Conservation (phyloP, 2,329 filamentous ascomycete species). For the Talaromyces pinophilus region DNA sequence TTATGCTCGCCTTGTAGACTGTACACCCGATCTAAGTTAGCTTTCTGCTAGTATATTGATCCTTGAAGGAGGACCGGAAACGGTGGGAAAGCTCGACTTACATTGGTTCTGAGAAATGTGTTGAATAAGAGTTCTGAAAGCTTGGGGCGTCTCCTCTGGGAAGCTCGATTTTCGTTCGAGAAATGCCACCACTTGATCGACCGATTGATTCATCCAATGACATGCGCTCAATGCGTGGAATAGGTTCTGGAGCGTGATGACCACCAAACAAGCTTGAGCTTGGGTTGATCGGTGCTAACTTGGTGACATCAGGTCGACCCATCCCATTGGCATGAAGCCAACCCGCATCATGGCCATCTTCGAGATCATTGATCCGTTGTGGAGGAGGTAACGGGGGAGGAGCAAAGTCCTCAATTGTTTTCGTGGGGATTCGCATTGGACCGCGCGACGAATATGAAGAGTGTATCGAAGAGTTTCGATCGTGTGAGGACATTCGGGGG, state of each 20-base stretch:
- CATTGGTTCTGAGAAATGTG: slow-evolving; percentile 35
- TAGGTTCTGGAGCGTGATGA: slow-evolving; percentile 40
- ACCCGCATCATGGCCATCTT: slow-evolving; percentile 60
- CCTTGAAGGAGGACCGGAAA: background rate
- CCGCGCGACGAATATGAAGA: slow-evolving; percentile 46
- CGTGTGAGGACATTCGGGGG: slow-evolving; percentile 41
- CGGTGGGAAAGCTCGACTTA: slow-evolving; percentile 29
- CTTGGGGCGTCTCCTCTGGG: slow-evolving; percentile 35
- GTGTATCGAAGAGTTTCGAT: slow-evolving; percentile 29
- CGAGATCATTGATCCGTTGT: slow-evolving; percentile 59
- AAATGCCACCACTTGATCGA: slow-evolving; percentile 32
- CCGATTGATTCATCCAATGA: slow-evolving; percentile 40
- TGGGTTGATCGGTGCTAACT: slow-evolving; percentile 50
- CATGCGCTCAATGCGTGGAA: slow-evolving; percentile 40
- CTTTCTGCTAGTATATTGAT: background rate
- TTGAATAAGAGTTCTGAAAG: slow-evolving; percentile 37
- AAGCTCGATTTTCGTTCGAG: slow-evolving; percentile 32
- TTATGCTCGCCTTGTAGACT: slow-evolving; percentile 62
- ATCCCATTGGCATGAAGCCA: slow-evolving; percentile 64
- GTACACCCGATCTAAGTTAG: slow-evolving; percentile 15
- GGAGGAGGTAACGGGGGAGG: slow-evolving; percentile 69
- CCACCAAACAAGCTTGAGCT: slow-evolving; percentile 54
- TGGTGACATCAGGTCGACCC: slow-evolving; percentile 50
- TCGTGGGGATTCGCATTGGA: slow-evolving; percentile 65
- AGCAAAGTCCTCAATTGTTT: slow-evolving; percentile 47